These are phyloP conservation scores for Helenozyma baotianmanensis DNA, from an alignment of 805 yeast genomes.

Conservation along the genomic window DNA sequence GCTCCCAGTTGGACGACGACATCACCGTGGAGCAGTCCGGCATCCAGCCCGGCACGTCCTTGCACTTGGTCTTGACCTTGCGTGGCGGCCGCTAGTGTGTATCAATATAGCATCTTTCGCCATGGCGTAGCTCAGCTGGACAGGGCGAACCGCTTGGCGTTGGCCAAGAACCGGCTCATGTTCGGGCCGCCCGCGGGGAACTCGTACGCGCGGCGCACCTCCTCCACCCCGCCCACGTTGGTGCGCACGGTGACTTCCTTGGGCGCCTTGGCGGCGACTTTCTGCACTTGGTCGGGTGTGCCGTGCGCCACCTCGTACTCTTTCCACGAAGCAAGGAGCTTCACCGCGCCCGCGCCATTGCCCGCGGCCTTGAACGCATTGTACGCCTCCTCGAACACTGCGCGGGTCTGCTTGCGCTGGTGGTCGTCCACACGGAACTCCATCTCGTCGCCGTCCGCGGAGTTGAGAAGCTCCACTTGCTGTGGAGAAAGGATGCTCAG, in stretches of 20 bases:
- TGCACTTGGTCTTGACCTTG: slow-evolving; percentile 86
- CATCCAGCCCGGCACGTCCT: slow-evolving; percentile 78
- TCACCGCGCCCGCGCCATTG: slow-evolving; percentile 42
- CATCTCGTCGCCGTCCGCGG: slow-evolving; percentile 46
- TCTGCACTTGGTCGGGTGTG: slow-evolving; percentile 25
- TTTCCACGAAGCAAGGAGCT: slow-evolving; percentile 56
- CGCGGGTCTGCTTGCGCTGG: slow-evolving; percentile 49
- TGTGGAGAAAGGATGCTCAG: slow-evolving; percentile 54
- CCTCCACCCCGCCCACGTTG: slow-evolving; percentile 42
- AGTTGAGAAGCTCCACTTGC: slow-evolving; percentile 43
- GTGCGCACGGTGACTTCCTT: slow-evolving; percentile 43
- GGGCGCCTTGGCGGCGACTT: slow-evolving; percentile 50
- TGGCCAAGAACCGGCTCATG: slow-evolving; percentile 35
- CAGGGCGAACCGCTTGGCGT: slow-evolving; percentile 36
- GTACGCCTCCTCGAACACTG: slow-evolving; percentile 53
- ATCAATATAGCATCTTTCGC: neutral
- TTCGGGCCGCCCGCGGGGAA: slow-evolving; percentile 60
- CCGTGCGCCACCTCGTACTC: slow-evolving; percentile 69
- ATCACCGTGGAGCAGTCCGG: slow-evolving; percentile 67
- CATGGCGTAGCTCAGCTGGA: no score
- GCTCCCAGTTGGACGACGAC: slow-evolving; percentile 89
- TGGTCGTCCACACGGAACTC: slow-evolving; percentile 47
- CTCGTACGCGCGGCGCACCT: slow-evolving; percentile 55
- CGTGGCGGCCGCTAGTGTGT: slow-evolving; percentile 68
- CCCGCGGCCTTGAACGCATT: slow-evolving; percentile 33